Conservation (phyloP, 1,284 basidiomycete species). For the Leccinum subrobustum region DNA sequence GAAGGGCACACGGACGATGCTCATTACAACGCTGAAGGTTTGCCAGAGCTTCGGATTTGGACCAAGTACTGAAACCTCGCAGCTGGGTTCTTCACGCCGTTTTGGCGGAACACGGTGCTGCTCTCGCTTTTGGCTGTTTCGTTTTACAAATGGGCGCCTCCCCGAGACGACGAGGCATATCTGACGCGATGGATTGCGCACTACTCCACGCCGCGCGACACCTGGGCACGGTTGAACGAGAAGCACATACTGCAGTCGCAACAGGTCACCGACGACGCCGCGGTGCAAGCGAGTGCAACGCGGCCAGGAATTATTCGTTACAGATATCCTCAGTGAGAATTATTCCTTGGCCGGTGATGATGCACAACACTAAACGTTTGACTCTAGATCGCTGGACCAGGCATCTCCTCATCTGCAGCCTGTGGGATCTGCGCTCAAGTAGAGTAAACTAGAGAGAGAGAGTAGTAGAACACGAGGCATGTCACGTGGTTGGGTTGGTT, state of each 20-base stretch:
- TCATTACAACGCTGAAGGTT: conserved; percentile 61
- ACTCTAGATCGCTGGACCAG: conserved; percentile 28
- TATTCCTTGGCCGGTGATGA: background rate
- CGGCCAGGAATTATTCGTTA: conserved; percentile 56
- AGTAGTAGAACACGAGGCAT: background rate
- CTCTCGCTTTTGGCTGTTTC: conserved; percentile 46
- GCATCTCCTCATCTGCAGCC: conserved; percentile 34
- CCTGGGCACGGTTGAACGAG: conserved; percentile 53
- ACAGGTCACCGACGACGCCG: conserved; percentile 42
- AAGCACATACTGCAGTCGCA: conserved; percentile 54
- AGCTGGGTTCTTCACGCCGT: conserved; percentile 55
- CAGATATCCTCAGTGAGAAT: conserved; percentile 67
- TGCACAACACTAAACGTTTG: background rate
- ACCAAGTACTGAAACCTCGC: conserved; percentile 8
- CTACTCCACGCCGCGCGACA: conserved; percentile 47
- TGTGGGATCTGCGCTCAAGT: conserved; percentile 19
- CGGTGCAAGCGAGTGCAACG: conserved; percentile 50
- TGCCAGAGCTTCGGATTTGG: conserved; percentile 18
- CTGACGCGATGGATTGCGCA: conserved; percentile 62
- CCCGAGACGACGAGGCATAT: conserved; percentile 53
- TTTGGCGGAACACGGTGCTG: conserved; percentile 61
- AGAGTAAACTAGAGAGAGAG: background rate
- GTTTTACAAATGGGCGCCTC: conserved; percentile 67
- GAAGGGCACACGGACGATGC: conserved; percentile 40
- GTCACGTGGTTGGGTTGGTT: background rate